Conservation (phyloP, 768 basidiomycete genomes). For the Exidia glandulosa region DNA sequence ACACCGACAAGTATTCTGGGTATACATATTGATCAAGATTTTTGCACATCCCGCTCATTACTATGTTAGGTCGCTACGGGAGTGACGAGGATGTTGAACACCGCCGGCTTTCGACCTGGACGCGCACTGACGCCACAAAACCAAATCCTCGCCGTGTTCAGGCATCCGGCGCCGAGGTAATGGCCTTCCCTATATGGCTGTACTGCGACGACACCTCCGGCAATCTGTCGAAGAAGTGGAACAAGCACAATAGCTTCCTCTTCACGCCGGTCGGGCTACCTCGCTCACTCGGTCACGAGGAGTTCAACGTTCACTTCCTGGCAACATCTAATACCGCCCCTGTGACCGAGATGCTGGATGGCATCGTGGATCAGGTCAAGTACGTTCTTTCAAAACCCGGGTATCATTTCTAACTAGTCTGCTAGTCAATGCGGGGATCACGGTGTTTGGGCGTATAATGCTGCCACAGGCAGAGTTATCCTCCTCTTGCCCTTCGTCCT, state of each 20-base stretch:
- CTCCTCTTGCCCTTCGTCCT: slow-evolving; percentile 21
- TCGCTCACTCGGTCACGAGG: background rate
- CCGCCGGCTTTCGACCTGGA: no score
- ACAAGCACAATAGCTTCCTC: slow-evolving; percentile 17
- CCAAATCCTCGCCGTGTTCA: slow-evolving; percentile 4
- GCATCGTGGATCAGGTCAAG: slow-evolving; percentile 10
- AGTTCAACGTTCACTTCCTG: slow-evolving; percentile 14
- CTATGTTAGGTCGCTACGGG: no score
- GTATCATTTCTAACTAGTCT: slow-evolving; percentile 3
- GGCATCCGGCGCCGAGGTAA: slow-evolving; percentile 7
- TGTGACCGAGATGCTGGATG: slow-evolving; percentile 16
- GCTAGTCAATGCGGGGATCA: slow-evolving; percentile 15
- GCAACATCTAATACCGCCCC: slow-evolving; percentile 15
- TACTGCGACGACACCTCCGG: slow-evolving; percentile 20
- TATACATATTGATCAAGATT: no score
- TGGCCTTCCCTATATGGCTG: slow-evolving; percentile 10
- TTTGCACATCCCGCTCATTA: no score
- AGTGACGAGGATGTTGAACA: no score
- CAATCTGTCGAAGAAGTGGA: slow-evolving; percentile 20
- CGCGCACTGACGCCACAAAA: no score
- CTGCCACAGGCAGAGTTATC: slow-evolving; percentile 1
- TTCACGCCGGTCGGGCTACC: slow-evolving; percentile 17
- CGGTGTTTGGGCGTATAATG: slow-evolving; percentile 32
- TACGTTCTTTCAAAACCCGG: slow-evolving; percentile 1
- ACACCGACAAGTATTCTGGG: no score